These are phyloP conservation scores for Lomentospora prolificans DNA, from an alignment of 2,329 filamentous ascomycete genomes.

Conservation along the genomic window DNA sequence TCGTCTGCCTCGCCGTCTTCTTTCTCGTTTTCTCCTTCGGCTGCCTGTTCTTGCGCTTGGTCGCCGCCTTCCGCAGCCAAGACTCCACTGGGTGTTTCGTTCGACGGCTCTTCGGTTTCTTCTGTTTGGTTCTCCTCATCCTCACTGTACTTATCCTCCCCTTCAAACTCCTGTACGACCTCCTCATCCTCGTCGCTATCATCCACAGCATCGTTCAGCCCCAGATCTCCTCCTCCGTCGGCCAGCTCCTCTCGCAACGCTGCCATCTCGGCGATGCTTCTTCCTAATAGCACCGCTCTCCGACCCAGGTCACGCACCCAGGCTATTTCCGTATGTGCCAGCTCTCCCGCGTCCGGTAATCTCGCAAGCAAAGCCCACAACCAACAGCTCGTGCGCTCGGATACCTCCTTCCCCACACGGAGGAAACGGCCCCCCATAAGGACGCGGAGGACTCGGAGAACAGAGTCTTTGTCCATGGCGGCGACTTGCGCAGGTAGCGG, in stretches of 20 bases:
- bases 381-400: conserved; percentile 67
- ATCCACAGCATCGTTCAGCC: conserved; percentile 35
- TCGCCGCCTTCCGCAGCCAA: neutral
- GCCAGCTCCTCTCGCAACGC: conserved; percentile 32
- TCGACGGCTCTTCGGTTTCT: conserved; percentile 13
- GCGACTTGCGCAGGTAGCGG: conserved; percentile 51
- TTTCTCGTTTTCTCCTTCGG: conserved; percentile 14
- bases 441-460: conserved; percentile 57
- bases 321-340: conserved; percentile 66
- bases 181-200: conserved; percentile 31
- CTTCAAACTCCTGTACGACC: conserved; percentile 16
- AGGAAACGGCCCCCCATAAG: conserved; percentile 56
- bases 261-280: conserved; percentile 43
- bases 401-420: conserved; percentile 46
- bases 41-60: conserved; percentile 13
- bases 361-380: conserved; percentile 73
- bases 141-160: conserved; percentile 19
- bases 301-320: conserved; percentile 72
- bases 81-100: conserved; percentile 2
- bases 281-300: conserved; percentile 54
- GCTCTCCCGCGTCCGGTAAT: conserved; percentile 62
- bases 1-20: conserved; percentile 10
- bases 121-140: conserved; percentile 17
- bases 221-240: conserved; percentile 26
- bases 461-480: conserved; percentile 55